phyloP scores from a whole-genome alignment of 139 green algal species.

The Dunaliella primolecta region DNA sequence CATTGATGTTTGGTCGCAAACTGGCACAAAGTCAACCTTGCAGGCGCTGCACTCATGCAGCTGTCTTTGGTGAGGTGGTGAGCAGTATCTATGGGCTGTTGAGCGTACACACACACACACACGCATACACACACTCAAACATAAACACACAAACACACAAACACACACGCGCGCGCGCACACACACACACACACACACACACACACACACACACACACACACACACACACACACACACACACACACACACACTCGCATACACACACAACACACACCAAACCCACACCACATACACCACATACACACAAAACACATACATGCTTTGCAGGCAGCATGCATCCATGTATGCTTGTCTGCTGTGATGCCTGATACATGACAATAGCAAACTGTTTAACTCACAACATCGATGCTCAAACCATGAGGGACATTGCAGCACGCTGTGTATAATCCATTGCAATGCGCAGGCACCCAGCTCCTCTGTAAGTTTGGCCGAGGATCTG shows the following conservation, averaged over 20 bases:
- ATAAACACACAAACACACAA: background rate
- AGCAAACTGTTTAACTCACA: no score
- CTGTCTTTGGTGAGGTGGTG: no score
- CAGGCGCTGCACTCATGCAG: no score
- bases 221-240: background rate
- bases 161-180: background rate
- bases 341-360: no score
- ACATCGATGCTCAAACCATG: no score
- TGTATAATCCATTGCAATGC: no score
- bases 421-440: no score
- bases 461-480: no score
- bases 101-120: background rate
- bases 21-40: background rate
- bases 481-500: no score
- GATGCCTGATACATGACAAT: no score
- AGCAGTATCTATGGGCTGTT: no score
- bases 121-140: background rate
- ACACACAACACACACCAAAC: background rate
- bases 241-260: background rate
- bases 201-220: background rate
- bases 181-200: background rate
- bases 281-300: background rate
- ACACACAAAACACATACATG: background rate
- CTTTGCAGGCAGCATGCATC: background rate
- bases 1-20: background rate